Conservation (phyloP, 352 stramenopile genomes). For the Pythium diclinum region DNA sequence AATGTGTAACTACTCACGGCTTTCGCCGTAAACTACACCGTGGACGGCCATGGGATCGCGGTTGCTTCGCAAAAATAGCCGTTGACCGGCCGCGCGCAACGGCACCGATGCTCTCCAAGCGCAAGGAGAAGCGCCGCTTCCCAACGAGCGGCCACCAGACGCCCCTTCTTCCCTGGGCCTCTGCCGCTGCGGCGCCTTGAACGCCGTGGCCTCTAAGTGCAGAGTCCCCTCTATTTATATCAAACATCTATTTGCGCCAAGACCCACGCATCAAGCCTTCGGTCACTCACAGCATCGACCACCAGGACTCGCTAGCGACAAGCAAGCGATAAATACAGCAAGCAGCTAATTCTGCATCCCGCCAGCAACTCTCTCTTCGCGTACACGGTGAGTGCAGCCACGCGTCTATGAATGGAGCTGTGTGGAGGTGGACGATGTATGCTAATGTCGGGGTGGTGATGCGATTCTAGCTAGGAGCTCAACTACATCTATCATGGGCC, state of each 20-base stretch:
- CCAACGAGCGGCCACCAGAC: background rate
- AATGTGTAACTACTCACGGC: background rate
- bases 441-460: too few species aligned
- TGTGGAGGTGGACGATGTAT: background rate
- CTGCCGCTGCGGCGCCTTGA: too few species aligned
- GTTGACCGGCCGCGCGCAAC: background rate
- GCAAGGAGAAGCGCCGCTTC: background rate
- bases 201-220: background rate
- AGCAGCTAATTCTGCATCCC: constrained; percentile 1
- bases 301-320: background rate
- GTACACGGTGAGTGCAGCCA: background rate
- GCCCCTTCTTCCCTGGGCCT: background rate
- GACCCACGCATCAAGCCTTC: constrained; percentile 1
- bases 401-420: background rate
- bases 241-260: constrained; percentile 23
- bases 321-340: constrained; percentile 1
- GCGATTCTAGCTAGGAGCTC: too few species aligned
- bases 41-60: background rate
- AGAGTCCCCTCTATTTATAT: constrained; percentile 21
- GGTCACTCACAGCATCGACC: background rate
- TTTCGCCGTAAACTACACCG: background rate
- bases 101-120: background rate
- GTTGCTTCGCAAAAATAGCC: background rate
- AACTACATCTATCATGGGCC: too few species aligned
- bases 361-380: background rate